phyloP scores from a whole-genome alignment of 2,329 filamentous ascomycete species.

The Mycogone perniciosa region DNA sequence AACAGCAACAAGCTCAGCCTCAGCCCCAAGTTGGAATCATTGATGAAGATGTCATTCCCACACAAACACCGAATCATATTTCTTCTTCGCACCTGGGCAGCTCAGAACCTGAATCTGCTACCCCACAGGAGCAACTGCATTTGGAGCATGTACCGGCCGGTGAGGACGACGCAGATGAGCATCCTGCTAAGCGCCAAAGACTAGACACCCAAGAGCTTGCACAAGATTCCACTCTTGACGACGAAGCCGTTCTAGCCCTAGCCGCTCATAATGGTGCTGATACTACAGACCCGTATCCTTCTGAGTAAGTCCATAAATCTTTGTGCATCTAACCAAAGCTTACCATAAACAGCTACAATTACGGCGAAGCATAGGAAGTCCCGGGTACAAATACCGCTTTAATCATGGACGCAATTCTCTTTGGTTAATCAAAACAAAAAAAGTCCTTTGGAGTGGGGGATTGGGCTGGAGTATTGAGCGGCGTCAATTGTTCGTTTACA shows the following conservation, averaged over 20 bases:
- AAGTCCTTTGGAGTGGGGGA: too few species aligned
- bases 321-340: background rate
- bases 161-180: slow-evolving; percentile 28
- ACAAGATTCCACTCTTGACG: slow-evolving; percentile 22
- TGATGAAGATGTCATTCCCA: slow-evolving; percentile 3
- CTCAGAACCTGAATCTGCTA: slow-evolving; percentile 2
- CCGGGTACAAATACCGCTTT: too few species aligned
- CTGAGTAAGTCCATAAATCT: slow-evolving; percentile 33
- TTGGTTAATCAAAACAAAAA: too few species aligned
- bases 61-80: slow-evolving; percentile 4
- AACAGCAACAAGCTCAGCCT: slow-evolving; percentile 1
- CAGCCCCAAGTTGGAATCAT: background rate
- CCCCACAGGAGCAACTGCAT: slow-evolving; percentile 11
- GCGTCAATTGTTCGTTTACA: too few species aligned
- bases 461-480: too few species aligned
- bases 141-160: slow-evolving; percentile 14
- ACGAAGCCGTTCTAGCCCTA: slow-evolving; percentile 44
- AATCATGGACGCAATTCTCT: too few species aligned
- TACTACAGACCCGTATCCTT: slow-evolving; percentile 32
- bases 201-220: slow-evolving; percentile 24
- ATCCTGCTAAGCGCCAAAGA: slow-evolving; percentile 35
- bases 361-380: slow-evolving; percentile 32
- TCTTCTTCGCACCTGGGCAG: slow-evolving; percentile 3
- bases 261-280: slow-evolving; percentile 36
- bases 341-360: slow-evolving; percentile 29